Evolutionary conservation across 2,329 filamentous ascomycete species (phyloP), one percentile per base, ranked within the genome.

Genomic region (Colletotrichum gloeosporioides): DNA sequence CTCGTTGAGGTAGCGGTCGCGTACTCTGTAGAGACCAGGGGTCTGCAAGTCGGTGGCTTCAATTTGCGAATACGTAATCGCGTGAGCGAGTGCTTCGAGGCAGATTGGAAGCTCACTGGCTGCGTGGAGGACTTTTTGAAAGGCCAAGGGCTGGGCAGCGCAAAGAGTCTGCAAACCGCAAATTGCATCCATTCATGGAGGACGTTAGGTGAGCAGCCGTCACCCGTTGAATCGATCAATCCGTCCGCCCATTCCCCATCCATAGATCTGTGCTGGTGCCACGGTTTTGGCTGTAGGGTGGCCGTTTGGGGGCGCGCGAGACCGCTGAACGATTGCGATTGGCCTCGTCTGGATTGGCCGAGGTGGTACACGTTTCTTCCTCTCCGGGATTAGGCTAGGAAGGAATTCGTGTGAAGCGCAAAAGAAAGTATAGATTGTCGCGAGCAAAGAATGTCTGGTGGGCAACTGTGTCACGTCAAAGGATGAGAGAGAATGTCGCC

Each of bases 121-220:
- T 63, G 55, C 27, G 6, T 5, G 25, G 55, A 31, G 73, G 32
- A 44, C 55, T 64, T 75, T 63, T 75, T 63, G 25, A 4, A 29
- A 31, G 63, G 73, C 73, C 73, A 75, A 73, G 73, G 69, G 69
- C 73, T 75, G 69, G 73, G 73, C 73, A 64, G 55, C 69, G 63
- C 39, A 62, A 34, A 63, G 64, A 64, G 36, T 57, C 31, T 75
- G 69, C 73, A 68, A 49, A 18, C 29, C 55, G 63, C 70, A 75
- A 55, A 68, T 75, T 72, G 39, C 29, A 55, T 55, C 31, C 18
- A 27, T 34, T 68, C 69, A 53, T 13, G n/a, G 44, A 53, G 44
- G n/a, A 22, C 44, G n/a, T n/a, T 22, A n/a, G 27, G 69, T 15
- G 39, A 10, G 61, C 44, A 16, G n/a, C 15, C n/a, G 8, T 18